Evolutionary conservation across 495 filamentous ascomycete genomes (phyloP), one percentile per base, ranked within the genome.

Genomic region (Aspergillus indologenus): DNA sequence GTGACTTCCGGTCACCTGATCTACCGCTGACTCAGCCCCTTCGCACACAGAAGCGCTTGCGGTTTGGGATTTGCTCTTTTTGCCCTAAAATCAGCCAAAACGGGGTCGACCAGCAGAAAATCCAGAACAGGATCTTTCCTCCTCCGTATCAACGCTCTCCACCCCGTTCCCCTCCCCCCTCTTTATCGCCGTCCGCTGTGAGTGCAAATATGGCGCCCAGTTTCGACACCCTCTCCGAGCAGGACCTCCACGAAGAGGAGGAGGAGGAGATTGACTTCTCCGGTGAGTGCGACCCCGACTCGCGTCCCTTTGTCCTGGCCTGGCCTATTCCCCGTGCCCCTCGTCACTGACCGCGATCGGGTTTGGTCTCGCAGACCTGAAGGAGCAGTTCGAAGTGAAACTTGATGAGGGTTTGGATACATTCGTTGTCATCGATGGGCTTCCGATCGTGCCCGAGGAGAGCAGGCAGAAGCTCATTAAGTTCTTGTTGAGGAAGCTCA

Each of bases 221-320:
- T 79, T 88, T 84, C 69, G 80, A 88, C 61, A 83, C 83, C 57
- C 72, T 88, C 59, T 76, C 90, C 63, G 87, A 92, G 72, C 90
- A 95, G 68, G 88, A 92, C 54, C 88, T 84, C 64, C 79, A 92
- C 68, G 89, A 91, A 73, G 91, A 96, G 61, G 86, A 91, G 68
- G 90, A 90, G 65, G 88, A 94, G 70, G 90, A 96, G 70, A 86
- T 97, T 69, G 94, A 98, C 69, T 91, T 96, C 74, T 91, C 90
- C 56, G 85, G 85, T 87, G 67, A 65, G 79, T 66, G 45, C 53
- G 45, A 29, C 26, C 26, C n/a, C n/a, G n/a, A 46, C 59, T 45
- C 54, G 42, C 63, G 56, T 68, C 65, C n/a, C 60, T 55, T 44
- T 26, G 56, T 56, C 31, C 22, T 48, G 22, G 31, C 21, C n/a